These are phyloP conservation scores for Tetracentron sinense DNA, from an alignment of 164 flowering plant genomes.

Conservation along the genomic window DNA sequence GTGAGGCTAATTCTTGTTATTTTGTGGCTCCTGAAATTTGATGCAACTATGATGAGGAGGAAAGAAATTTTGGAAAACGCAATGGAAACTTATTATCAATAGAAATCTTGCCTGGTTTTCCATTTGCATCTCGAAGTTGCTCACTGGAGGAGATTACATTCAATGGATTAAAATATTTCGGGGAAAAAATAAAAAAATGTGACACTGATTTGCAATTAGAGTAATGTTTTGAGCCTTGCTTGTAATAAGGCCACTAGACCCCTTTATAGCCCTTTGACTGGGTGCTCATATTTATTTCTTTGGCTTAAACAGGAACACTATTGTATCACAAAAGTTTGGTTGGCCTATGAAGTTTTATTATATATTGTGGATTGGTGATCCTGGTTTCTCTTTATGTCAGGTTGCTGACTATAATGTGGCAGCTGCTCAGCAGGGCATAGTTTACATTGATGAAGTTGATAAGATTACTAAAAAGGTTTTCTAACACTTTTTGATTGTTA, in stretches of 20 bases:
- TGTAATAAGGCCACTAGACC: no score
- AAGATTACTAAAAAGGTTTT: slow-evolving; percentile 91
- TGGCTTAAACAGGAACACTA: neutral
- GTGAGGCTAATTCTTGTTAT: neutral
- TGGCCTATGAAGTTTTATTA: neutral
- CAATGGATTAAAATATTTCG: no score
- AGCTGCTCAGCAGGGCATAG: slow-evolving; percentile 97
- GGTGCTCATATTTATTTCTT: neutral
- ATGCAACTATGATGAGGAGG: neutral
- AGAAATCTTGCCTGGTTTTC: neutral
- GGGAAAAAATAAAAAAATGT: no score
- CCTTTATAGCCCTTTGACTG: no score
- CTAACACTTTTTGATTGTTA: neutral
- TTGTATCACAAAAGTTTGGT: neutral
- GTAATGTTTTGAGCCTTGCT: no score
- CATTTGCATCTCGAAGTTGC: neutral
- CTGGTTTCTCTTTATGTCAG: slow-evolving; percentile 29
- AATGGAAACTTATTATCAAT: neutral
- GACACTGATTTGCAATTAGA: no score
- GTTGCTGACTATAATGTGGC: slow-evolving; percentile 88
- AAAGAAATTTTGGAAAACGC: neutral
- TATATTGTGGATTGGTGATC: neutral
- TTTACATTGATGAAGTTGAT: slow-evolving; percentile 98
- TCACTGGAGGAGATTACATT: neutral
- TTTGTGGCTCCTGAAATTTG: neutral